Base-by-base conservation (phyloP, 257 asterid species). In the Parsonsia alboflavescens region DNA sequence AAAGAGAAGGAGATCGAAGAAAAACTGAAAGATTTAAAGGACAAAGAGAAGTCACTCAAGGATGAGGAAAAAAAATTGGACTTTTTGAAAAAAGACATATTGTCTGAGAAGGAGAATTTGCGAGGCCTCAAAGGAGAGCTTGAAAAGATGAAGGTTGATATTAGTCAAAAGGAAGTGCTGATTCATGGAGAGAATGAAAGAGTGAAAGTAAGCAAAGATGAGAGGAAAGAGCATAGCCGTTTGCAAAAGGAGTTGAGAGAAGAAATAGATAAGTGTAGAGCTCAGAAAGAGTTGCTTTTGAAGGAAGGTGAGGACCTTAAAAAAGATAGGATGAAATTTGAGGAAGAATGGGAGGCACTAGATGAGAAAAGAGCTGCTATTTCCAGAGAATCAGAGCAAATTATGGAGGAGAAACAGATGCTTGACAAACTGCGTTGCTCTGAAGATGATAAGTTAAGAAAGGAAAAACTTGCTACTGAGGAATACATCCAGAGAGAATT, bases 341-440 rank as follows among this genome's bases (percentile, higher is more conserved):
- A 93, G 87, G 89, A 89, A 78, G 95, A 89, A 72, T 93, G 98
- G 98, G 92, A 93, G 81, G 80, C 80, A 36, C 87, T 93, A 46
- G 97, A 93, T 83, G 89, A 85, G 77, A 91, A 91, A 83, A 86
- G 88, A 80, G 84, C 87, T 22, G 85, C 61, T 76, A 83, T 89
- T 56, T 45, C 81, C 44, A 73, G 68, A 75, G 90, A 86, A 50
- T 54, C 81, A 72, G 75, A 78, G 78, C 82, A 81, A 77, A 85
- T 92, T 19, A 81, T 82, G 44, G 83, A 85, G 75, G 92, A 91
- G 82, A 88, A 82, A 76, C 79, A 70, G 64, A 75, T 67, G 75
- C 58, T 85, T 50, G 90, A 84, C 57, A 87, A 87, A 65, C 58
- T 73, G 76, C 85, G 85, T 63, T 54, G 46, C 46, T 44, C 87